Evolutionary conservation across 352 stramenopile species (phyloP), one percentile per base, ranked within the genome.

Genomic region (Pythium aquatile): DNA sequence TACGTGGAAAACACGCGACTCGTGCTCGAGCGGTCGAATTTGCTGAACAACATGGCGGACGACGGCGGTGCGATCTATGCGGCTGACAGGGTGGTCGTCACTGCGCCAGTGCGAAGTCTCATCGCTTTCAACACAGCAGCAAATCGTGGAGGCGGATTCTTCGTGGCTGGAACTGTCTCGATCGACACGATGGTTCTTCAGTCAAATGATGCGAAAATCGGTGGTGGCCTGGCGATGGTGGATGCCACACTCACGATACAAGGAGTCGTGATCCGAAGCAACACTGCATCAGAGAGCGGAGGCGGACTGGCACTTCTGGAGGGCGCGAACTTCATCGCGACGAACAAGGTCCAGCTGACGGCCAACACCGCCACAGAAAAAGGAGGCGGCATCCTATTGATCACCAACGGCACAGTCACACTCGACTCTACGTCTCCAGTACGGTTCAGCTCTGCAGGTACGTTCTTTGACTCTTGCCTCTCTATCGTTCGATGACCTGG

Each of bases 281-380:
- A 87, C 59, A 56, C 2, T 2, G 81, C 79, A 5, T 28, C n/a
- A 1, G 40, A 40, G 0, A 61, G 79, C 30, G 81, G 81, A 14
- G 81, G 81, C n/a, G 81, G 81, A 1, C 58, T 88, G 6, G 79
- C 79, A 6, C n/a, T 86, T 8, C 54, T 83, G 8, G 53, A 57
- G 4, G 32, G 55, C 0, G 71, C 70, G 20, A 65, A 53, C 11
- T 16, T 88, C 2, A 37, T 48, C 0, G 54, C 73, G 0, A 37
- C 49, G 1, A 33, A 44, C 3, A 65, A 29, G 7, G 44, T 80
- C 9, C 51, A 5, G 0, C 55, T 86, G 17, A 37, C 5, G 0
- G 52, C 14, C 5, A 88, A 88, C 24, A 42, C 16, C 16, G 81
- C 81, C 0, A 33, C 8, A 10, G 48, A 58, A 0, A 63, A 74